Conservation (phyloP, 2,329 filamentous ascomycete species). For the Aspergillus terreus region DNA sequence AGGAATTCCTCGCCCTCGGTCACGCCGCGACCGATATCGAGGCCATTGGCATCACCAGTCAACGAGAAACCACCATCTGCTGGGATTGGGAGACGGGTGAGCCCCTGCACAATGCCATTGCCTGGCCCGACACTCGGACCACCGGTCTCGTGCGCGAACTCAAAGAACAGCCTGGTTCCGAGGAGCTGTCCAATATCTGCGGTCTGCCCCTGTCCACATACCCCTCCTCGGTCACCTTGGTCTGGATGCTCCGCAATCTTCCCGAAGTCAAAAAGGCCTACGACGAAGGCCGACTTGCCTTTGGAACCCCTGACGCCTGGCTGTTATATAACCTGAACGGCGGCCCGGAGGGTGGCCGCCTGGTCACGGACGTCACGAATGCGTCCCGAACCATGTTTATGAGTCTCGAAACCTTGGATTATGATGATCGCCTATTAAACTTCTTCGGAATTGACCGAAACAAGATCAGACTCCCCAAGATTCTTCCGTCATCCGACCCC, state of each 20-base stretch:
- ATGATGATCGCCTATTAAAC: conserved; percentile 70
- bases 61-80: conserved; percentile 81
- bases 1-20: conserved; percentile 67
- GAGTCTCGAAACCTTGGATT: conserved; percentile 76
- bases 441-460: conserved; percentile 74
- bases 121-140: conserved; percentile 86
- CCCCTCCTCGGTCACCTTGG: conserved; percentile 77
- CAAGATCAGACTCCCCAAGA: conserved; percentile 75
- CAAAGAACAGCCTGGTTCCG: conserved; percentile 63
- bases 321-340: conserved; percentile 78
- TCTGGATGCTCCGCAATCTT: conserved; percentile 75
- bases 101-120: conserved; percentile 78
- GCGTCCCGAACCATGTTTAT: conserved; percentile 93
- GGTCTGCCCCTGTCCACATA: conserved; percentile 85
- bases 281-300: conserved; percentile 70
- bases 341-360: conserved; percentile 61
- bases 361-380: conserved; percentile 84
- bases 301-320: conserved; percentile 88
- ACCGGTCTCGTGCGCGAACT: conserved; percentile 72
- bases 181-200: conserved; percentile 66
- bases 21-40: conserved; percentile 65
- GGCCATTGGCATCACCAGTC: conserved; percentile 81
- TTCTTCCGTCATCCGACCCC: conserved; percentile 74
- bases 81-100: conserved; percentile 81
- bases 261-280: conserved; percentile 69